phyloP scores from a whole-genome alignment of 2,329 filamentous ascomycete species.

The Epichloe coenophiala region DNA sequence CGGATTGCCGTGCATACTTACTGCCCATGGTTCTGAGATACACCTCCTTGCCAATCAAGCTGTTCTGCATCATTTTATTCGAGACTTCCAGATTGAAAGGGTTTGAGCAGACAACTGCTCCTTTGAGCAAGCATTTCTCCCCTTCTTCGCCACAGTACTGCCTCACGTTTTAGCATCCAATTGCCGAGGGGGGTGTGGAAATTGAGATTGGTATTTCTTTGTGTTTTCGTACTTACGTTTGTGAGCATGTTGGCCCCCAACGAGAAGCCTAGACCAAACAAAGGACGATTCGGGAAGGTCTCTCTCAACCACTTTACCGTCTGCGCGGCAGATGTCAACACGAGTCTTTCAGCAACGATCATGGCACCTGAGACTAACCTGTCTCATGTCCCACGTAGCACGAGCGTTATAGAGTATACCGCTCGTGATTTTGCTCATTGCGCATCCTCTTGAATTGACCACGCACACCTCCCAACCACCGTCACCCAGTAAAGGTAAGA shows the following conservation, averaged over 20 bases:
- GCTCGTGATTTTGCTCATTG: conserved; percentile 73
- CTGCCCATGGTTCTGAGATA: conserved; percentile 55
- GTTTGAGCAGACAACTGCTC: conserved; percentile 57
- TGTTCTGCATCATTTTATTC: conserved; percentile 48
- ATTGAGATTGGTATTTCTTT: no score
- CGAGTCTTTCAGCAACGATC: conserved; percentile 8
- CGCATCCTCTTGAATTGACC: conserved; percentile 85
- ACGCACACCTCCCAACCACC: conserved; percentile 80
- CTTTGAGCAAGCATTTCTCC: conserved; percentile 51
- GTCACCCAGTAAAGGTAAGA: conserved; percentile 62
- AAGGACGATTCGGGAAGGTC: conserved; percentile 72
- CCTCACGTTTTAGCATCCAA: neutral
- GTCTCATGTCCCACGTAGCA: conserved; percentile 85
- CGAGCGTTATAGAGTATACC: conserved; percentile 84
- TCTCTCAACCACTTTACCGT: conserved; percentile 60
- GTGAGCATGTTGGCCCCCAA: conserved; percentile 90
- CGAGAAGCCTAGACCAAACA: conserved; percentile 87
- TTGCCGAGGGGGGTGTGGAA: neutral
- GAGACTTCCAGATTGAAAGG: conserved; percentile 68
- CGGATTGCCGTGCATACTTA: conserved; percentile 21
- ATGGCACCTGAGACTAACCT: conserved; percentile 27
- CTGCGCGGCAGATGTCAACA: conserved; percentile 5
- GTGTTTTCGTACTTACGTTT: conserved; percentile 49
- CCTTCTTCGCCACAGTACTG: conserved; percentile 86
- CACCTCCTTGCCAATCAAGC: conserved; percentile 52